These are phyloP conservation scores for Backusella westeae DNA, from an alignment of 192 early-diverging fungal genomes.

Conservation along the genomic window DNA sequence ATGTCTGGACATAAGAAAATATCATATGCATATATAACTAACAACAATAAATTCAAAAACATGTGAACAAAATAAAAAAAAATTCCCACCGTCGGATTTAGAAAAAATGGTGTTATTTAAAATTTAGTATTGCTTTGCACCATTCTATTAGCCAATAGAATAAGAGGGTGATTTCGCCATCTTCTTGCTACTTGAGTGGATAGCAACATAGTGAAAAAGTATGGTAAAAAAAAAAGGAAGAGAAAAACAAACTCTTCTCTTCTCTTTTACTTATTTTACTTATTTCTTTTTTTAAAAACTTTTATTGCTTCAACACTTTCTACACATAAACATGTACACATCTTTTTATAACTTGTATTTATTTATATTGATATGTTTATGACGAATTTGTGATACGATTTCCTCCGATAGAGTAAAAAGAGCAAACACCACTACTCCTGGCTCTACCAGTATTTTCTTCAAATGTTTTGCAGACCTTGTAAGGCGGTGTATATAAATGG, in stretches of 20 bases:
- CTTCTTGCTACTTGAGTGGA: constrained; percentile 18
- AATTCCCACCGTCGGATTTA: not conserved
- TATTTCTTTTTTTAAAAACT: not conserved
- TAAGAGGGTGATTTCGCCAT: constrained; percentile 18
- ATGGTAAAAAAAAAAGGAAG: not conserved
- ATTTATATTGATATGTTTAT: constrained; percentile 3
- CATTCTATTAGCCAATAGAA: constrained; percentile 11
- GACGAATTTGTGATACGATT: constrained; percentile 17
- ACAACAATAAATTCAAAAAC: not conserved
- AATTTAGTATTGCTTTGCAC: not conserved
- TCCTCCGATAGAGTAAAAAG: constrained; percentile 63
- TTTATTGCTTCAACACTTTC: not conserved
- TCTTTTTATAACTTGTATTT: not conserved
- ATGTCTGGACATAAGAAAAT: constrained; percentile 21
- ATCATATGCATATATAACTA: not conserved
- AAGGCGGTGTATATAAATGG: constrained; percentile 90
- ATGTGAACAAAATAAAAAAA: not conserved
- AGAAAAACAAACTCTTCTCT: not conserved
- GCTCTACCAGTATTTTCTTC: constrained; percentile 71
- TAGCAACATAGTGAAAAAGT: not conserved
- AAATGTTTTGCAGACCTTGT: constrained; percentile 80
- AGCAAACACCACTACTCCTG: constrained; percentile 54
- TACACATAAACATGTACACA: not conserved
- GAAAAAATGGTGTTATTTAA: not conserved
- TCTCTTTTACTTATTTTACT: not conserved